Conservation (phyloP, 2,329 filamentous ascomycete species). For the Talaromyces funiculosus region DNA sequence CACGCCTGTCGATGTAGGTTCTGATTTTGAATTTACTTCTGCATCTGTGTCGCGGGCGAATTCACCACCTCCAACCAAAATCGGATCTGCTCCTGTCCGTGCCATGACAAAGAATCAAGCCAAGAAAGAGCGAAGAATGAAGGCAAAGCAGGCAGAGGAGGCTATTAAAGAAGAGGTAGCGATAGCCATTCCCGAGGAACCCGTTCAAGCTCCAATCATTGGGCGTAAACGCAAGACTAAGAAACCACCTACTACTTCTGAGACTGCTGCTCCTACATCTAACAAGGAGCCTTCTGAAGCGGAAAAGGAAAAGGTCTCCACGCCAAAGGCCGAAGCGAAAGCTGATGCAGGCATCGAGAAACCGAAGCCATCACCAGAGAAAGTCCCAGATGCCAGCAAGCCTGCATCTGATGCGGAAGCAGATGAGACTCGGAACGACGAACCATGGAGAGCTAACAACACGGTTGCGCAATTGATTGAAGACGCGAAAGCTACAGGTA, state of each 20-base stretch:
- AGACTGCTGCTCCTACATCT: constrained; percentile 12
- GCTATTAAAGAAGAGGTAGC: constrained; percentile 39
- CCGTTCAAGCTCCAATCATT: constrained; percentile 56
- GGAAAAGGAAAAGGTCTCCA: constrained; percentile 15
- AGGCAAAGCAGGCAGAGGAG: constrained; percentile 44
- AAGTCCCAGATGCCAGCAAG: constrained; percentile 20
- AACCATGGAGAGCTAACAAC: constrained; percentile 36
- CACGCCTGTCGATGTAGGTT: constrained; percentile 55
- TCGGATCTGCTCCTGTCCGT: constrained; percentile 55
- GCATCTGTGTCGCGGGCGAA: constrained; percentile 56
- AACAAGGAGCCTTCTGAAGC: background rate
- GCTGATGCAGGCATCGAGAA: constrained; percentile 20
- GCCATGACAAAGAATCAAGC: constrained; percentile 57
- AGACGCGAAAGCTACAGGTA: constrained; percentile 32
- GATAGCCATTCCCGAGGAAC: constrained; percentile 37
- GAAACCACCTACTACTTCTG: constrained; percentile 33
- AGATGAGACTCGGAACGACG: constrained; percentile 20
- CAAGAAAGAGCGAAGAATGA: constrained; percentile 54
- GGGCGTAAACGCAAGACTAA: constrained; percentile 58
- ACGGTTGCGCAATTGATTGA: constrained; percentile 36
- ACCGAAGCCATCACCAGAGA: constrained; percentile 21
- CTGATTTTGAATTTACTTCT: constrained; percentile 55
- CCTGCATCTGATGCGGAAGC: constrained; percentile 11
- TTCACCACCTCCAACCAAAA: constrained; percentile 50
- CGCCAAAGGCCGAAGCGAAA: constrained; percentile 23